Conservation (phyloP, 106 monocot species). For the Xerophyta viscosa region DNA sequence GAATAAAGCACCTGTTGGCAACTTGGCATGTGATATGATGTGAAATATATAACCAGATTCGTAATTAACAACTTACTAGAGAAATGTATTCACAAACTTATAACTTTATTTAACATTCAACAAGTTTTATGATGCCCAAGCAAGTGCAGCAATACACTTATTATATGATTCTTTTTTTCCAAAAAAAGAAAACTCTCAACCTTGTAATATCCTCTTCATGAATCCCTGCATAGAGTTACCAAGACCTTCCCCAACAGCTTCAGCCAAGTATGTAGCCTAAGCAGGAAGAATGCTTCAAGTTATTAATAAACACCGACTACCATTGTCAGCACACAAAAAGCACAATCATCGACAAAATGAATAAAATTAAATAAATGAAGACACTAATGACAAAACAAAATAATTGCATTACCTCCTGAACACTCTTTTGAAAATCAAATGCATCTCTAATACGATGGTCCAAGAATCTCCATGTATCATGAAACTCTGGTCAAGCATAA, state of each 20-base stretch:
- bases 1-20: no score
- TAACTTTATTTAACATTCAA: no score
- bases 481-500: constrained; percentile 35
- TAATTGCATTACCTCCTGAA: constrained; percentile 56
- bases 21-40: no score
- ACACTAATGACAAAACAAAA: neutral
- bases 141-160: no score
- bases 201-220: constrained; percentile 48
- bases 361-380: neutral
- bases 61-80: no score
- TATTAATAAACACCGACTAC: no score
- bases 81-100: no score
- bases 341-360: neutral
- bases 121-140: no score
- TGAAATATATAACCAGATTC: no score
- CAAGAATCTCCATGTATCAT: constrained; percentile 71
- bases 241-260: constrained; percentile 60
- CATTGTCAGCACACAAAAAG: neutral
- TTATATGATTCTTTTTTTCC: no score
- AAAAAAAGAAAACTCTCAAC: constrained; percentile 11
- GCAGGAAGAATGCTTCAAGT: neutral
- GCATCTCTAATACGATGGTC: constrained; percentile 67
- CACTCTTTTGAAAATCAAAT: constrained; percentile 77
- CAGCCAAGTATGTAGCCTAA: constrained; percentile 73
- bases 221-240: constrained; percentile 63